phyloP scores from a whole-genome alignment of 306 rosid genomes.

The Pyrus bretschneideri region DNA sequence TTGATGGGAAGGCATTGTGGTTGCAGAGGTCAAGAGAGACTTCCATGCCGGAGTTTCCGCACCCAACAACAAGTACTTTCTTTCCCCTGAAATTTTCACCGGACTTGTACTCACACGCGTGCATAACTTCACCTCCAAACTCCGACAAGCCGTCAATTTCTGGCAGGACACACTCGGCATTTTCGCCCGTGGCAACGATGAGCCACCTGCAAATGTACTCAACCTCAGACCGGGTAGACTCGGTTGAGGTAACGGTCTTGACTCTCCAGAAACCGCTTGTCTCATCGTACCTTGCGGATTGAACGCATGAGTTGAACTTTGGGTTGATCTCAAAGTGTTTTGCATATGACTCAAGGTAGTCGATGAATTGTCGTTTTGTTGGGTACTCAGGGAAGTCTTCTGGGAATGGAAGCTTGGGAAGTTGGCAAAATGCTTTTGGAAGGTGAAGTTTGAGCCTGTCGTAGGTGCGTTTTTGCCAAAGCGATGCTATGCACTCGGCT shows the following conservation, averaged over 20 bases:
- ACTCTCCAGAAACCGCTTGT: conserved; percentile 74
- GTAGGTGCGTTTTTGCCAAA: conserved; percentile 87
- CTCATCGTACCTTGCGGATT: conserved; percentile 52
- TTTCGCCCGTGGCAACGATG: conserved; percentile 89
- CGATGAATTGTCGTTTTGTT: conserved; percentile 59
- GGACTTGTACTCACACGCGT: conserved; percentile 72
- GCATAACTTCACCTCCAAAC: conserved; percentile 60
- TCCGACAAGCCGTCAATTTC: conserved; percentile 59
- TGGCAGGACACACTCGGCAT: conserved; percentile 79
- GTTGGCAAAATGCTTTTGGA: conserved; percentile 87
- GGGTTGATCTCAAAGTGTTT: conserved; percentile 57
- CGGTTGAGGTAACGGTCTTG: conserved; percentile 33
- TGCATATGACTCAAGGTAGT: conserved; percentile 69
- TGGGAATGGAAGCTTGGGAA: conserved; percentile 76
- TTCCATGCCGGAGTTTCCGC: conserved; percentile 98
- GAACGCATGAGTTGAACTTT: conserved; percentile 65
- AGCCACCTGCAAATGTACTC: conserved; percentile 87
- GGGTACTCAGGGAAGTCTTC: conserved; percentile 79
- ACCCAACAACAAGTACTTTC: conserved; percentile 85
- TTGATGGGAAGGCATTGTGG: conserved; percentile 68
- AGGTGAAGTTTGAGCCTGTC: conserved; percentile 90
- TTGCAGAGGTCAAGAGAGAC: conserved; percentile 82
- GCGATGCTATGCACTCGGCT: conserved; percentile 80
- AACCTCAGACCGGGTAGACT: conserved; percentile 23
- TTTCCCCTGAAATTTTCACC: conserved; percentile 68